Percentiles rank a stretch among this genome's conserved stretches.
phyloP scores from a whole-genome alignment of 192 early-diverging fungal genomes.

The Phycomyces nitens region DNA sequence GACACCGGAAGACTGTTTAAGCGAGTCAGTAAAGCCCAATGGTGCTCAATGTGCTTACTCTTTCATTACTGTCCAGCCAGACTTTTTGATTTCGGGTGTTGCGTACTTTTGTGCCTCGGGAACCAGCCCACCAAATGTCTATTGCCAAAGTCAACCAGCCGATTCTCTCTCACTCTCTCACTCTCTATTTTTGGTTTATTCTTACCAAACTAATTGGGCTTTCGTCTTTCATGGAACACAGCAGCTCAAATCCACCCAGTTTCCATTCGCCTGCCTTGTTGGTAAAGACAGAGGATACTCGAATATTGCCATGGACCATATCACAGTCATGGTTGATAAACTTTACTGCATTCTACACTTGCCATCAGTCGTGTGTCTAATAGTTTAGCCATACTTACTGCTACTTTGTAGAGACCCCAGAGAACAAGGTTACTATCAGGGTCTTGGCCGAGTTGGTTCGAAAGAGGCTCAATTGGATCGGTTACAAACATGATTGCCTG shows the following conservation, averaged over 20 bases:
- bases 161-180: neutral
- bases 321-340: conserved; percentile 85
- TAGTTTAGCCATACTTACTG: conserved; percentile 46
- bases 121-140: conserved; percentile 63
- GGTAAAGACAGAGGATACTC: conserved; percentile 74
- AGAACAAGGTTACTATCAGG: conserved; percentile 60
- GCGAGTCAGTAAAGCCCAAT: too few species aligned
- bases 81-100: conserved; percentile 68
- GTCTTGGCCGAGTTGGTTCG: conserved; percentile 43
- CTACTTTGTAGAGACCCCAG: conserved; percentile 90
- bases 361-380: neutral
- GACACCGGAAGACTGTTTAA: conserved; percentile 27
- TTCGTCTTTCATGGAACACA: conserved; percentile 70
- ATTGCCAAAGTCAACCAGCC: neutral
- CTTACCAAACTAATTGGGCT: conserved; percentile 56
- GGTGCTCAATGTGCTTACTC: too few species aligned
- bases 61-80: conserved; percentile 55
- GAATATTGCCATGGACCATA: conserved; percentile 86
- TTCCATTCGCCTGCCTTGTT: conserved; percentile 95
- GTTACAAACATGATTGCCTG: conserved; percentile 85
- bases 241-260: conserved; percentile 83
- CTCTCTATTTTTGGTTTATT: neutral
- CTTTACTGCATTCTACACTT: conserved; percentile 67
- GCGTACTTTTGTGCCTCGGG: conserved; percentile 66
- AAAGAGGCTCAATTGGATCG: conserved; percentile 75